phyloP scores from a whole-genome alignment of 2,329 filamentous ascomycete genomes.

The Phaeosphaeria sp. region DNA sequence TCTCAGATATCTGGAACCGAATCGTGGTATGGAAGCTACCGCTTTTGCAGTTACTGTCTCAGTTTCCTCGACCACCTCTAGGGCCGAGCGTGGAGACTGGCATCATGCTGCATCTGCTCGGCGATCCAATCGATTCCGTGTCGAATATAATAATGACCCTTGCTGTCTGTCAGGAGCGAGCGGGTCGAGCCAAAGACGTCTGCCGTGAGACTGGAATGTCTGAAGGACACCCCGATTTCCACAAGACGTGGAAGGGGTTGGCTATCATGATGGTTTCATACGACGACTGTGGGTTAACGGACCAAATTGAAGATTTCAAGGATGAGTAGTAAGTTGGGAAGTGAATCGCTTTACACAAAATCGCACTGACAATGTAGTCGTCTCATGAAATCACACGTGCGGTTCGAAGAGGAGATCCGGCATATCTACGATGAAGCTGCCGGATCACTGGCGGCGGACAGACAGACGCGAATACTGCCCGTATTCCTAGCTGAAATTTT shows the following conservation, averaged over 20 bases:
- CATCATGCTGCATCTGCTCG: conserved; percentile 21
- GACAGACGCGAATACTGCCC: conserved; percentile 21
- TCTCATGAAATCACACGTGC: conserved; percentile 1
- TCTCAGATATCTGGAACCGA: conserved; percentile 22
- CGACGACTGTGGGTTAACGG: conserved; percentile 23
- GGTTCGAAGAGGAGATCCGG: conserved; percentile 14
- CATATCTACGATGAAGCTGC: conserved; percentile 25
- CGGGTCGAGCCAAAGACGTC: conserved; percentile 12
- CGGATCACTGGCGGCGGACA: conserved; percentile 18
- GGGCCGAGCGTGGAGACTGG: conserved; percentile 18
- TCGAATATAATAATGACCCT: conserved; percentile 21
- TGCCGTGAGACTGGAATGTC: conserved; percentile 8
- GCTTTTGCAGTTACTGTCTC: conserved; percentile 20
- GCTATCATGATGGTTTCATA: conserved; percentile 28
- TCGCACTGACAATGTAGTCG: conserved; percentile 1
- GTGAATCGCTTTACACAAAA: not conserved
- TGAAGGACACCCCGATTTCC: conserved; percentile 7
- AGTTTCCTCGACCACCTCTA: conserved; percentile 24
- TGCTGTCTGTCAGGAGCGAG: conserved; percentile 14
- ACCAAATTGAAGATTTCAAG: conserved; percentile 10
- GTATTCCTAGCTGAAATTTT: conserved; percentile 21
- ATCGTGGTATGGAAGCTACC: conserved; percentile 28
- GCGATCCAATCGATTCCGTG: conserved; percentile 27
- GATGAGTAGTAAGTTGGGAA: conserved; percentile 14
- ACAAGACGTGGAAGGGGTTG: conserved; percentile 20